Base-by-base conservation (phyloP, 257 asterid species). In the Solanum okadae region DNA sequence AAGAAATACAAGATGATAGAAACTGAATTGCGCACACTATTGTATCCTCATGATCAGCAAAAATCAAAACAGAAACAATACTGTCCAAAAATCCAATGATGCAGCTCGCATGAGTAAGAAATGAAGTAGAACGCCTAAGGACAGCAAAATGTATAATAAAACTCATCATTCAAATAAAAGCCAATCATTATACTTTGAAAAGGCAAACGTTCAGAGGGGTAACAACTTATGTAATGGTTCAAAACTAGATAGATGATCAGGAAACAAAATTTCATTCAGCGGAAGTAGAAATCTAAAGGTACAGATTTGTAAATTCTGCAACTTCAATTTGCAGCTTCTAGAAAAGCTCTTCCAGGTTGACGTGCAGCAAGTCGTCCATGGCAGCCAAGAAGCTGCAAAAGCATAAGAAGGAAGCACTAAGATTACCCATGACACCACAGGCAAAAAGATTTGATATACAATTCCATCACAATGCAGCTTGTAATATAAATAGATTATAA, bases 311-410 rank as follows among this genome's bases (percentile, higher is more conserved):
- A 18, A 59, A 10, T 27, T 86, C 33, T 81, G 40, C 11, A 22
- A 18, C 27, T 87, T 35, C 16, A 86, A 67, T 34, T 35, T 20
- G 89, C 65, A 68, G 91, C 87, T 5, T 11, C 20, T 2, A 92
- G 59, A 87, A 92, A 90, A 6, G 93, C 93, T 38, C 90, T 89
- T 88, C 93, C 93, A 37, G 93, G 92, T 88, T 92, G 81, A 35
- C 93, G 92, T 10, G 88, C 86, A 7, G 93, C 90, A 83, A 92
- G 88, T 8, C 88, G 93, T 25, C 93, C 93, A 78, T 92, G 93
- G 83, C 91, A 92, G 34, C 93, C 93, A 46, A 92, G 90, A 68
- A 92, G 91, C 93, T 92, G 91, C 81, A 89, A 83, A 85, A 59
- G 3, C 3, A 10, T 11, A 63, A 52, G 31, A 5, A 73, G 3